Evolutionary conservation across 345 rosid genomes (phyloP), one percentile per base, ranked within the genome.

Genomic region (Aegle marmelos): DNA sequence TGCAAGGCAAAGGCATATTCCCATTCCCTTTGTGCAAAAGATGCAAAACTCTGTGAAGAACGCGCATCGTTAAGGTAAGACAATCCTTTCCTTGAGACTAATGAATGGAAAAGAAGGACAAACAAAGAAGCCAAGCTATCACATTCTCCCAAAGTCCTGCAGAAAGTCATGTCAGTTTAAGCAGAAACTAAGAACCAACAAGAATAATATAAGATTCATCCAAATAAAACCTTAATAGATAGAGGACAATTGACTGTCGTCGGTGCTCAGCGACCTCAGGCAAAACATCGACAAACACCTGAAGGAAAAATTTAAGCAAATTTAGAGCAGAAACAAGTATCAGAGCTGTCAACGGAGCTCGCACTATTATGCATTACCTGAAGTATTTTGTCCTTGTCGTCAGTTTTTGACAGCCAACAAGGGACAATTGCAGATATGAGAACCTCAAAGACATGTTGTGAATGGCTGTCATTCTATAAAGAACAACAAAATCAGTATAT

Each of bases 391-490:
- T 92, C 93, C 50, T 80, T 73, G 59, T 89, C 75, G 31, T 83
- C 81, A 22, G 86, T 83, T 87, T 91, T 87, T 31, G 89, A 88
- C 70, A 92, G 87, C 99, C 98, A 96, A 77, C 85, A 88, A 16
- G 98, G 99, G 69, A 96, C 85, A 76, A 91, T 82, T 7, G 93
- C 85, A 68, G 99, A 89, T 81, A 94, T 80, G 83, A 96, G 89
- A 72, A 83, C 90, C 85, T 96, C 99, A 74, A 90, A 90, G 65
- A 90, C 91, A 71, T 66, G 83, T 71, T 88, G 89, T 7, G 98
- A 94, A 83, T 90, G 86, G 79, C 89, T 88, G 83, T 94, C 98
- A 82, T 85, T 86, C 99, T 96, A 81, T 68, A 68, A 30, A 84
- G 28, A 62, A 59, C 66, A 72, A 41, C 50, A 70, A 41, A 2